Conservation (phyloP, 305 asterid genomes). For the Stenogyne calaminthoides region DNA sequence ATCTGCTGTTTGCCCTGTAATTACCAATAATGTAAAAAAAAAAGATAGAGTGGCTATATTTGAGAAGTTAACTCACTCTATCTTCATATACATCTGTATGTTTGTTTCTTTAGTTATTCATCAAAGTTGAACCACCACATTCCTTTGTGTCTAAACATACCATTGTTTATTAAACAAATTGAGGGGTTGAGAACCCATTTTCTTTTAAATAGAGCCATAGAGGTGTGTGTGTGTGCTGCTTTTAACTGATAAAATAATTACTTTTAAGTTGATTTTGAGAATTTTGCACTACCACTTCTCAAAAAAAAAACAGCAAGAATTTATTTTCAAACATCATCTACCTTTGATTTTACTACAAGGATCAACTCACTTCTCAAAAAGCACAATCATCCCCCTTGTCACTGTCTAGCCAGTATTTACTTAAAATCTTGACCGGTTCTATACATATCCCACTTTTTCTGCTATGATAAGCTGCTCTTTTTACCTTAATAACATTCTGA, state of each 20-base stretch:
- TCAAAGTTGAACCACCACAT: not conserved
- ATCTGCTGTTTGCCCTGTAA: not conserved
- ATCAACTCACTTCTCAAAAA: not conserved
- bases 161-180: not conserved
- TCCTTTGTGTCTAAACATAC: not conserved
- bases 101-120: constrained; percentile 6
- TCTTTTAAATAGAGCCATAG: not conserved
- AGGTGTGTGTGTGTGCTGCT: not conserved
- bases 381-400: not conserved
- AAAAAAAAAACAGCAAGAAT: not conserved
- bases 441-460: not conserved
- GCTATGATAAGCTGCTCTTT: not conserved
- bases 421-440: constrained; percentile 2
- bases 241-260: not conserved
- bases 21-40: not conserved
- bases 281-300: not conserved
- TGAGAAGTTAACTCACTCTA: constrained; percentile 7
- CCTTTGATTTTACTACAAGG: not conserved
- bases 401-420: not conserved
- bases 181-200: not conserved
- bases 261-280: not conserved
- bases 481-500: constrained; percentile 5
- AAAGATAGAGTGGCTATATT: constrained; percentile 2
- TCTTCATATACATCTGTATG: not conserved
- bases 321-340: not conserved